phyloP scores from a whole-genome alignment of 345 rosid genomes.

The Citrus mangshanensis region DNA sequence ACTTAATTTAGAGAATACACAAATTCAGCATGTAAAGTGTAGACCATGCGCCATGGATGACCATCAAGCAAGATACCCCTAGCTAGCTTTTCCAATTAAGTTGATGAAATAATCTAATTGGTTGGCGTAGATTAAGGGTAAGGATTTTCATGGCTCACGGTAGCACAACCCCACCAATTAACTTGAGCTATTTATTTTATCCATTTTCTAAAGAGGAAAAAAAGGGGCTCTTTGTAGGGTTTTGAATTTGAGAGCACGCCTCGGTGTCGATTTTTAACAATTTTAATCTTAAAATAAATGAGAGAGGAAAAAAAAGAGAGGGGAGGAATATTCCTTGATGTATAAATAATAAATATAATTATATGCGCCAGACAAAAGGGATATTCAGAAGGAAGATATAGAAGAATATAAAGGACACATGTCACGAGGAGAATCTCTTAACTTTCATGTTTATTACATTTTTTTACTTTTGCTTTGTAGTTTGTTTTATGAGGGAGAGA shows the following conservation, averaged over 20 bases:
- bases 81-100: too few species aligned
- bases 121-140: not conserved
- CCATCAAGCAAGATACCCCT: not conserved
- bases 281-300: not conserved
- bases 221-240: not conserved
- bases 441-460: not conserved
- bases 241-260: not conserved
- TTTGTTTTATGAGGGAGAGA: not conserved
- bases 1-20: too few species aligned
- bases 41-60: not conserved
- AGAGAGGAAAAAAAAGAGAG: not conserved
- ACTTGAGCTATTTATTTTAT: not conserved
- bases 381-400: constrained; percentile 50
- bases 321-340: constrained; percentile 31
- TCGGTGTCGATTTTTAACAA: constrained; percentile 29
- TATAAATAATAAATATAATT: not conserved
- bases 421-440: constrained; percentile 48
- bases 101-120: not conserved
- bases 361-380: constrained; percentile 54
- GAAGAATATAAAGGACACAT: constrained; percentile 50
- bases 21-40: not conserved
- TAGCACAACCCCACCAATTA: not conserved
- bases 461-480: not conserved
- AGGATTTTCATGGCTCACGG: not conserved
- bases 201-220: not conserved